Evolutionary conservation across 2,329 filamentous ascomycete genomes (phyloP).

Genomic region (Pseudogymnoascus sp.): DNA sequence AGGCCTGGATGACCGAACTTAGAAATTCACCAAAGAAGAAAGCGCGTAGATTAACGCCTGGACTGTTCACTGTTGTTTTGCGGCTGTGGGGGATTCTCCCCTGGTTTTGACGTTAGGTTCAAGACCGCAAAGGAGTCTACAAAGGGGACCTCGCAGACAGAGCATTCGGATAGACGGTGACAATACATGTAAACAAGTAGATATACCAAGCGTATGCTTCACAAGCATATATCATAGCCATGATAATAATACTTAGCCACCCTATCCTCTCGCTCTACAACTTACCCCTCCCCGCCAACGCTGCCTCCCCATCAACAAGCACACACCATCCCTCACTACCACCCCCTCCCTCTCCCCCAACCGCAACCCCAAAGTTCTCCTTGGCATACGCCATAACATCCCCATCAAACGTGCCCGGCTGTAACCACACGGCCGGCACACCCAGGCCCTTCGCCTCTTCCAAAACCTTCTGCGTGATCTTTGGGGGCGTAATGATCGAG

Average conservation of each 20-base stretch:
- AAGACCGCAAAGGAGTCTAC: background rate
- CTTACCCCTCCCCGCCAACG: conserved; percentile 42
- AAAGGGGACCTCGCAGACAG: too few species aligned
- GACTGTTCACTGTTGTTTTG: background rate
- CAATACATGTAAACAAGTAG: background rate
- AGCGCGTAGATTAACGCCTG: background rate
- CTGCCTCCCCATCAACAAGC: conserved; percentile 69
- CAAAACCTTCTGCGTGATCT: conserved; percentile 64
- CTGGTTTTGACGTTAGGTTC: background rate
- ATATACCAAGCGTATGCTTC: background rate
- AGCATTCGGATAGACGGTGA: background rate
- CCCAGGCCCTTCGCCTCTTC: conserved; percentile 68
- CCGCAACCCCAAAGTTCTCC: conserved; percentile 63
- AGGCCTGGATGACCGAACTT: background rate
- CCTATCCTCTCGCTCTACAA: conserved; percentile 13
- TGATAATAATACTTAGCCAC: background rate
- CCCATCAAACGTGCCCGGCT: conserved; percentile 81
- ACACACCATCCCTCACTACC: conserved; percentile 80
- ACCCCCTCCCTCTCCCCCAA: conserved; percentile 53
- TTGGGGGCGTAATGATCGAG: conserved; percentile 80
- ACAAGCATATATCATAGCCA: background rate
- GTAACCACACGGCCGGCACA: conserved; percentile 72
- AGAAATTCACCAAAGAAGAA: background rate
- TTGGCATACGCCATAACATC: conserved; percentile 62
- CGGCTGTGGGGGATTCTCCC: background rate